Base-by-base conservation (phyloP, 768 basidiomycete species). In the Termitomyces sp. region DNA sequence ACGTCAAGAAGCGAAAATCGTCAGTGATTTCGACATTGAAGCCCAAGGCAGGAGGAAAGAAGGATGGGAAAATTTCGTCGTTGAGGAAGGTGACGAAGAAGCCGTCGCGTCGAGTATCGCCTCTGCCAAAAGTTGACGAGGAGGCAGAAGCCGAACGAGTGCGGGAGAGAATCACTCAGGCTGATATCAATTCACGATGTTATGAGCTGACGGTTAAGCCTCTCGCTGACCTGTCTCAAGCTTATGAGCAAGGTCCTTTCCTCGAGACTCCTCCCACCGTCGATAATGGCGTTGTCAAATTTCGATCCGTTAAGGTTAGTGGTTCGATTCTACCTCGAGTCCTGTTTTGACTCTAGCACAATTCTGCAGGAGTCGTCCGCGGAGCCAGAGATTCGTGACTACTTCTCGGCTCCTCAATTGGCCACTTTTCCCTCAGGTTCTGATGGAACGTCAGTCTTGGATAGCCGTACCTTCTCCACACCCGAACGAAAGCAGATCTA, bases 181-280 rank as follows among this genome's bases (percentile, higher is more conserved):
- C 75, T 3, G 70, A 75, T 41, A 83, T 86, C 52, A 83, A 89
- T 63, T 82, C 89, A n/a, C 80, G 80, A 49, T 90, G 89, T 71
- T 89, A 90, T 65, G 89, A 89, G 63, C 67, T 91, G 61, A 91
- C 89, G 5, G 89, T 91, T 61, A 74, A 80, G 64, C 89, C 89
- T 43, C 70, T 91, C 61, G 89, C 89, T 37, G 89, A 91, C 68
- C 83, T 91, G 47, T 86, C 77, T 41, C 75, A 79, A 59, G 89
- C 89, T 0, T 89, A 87, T 65, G 84, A 85, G 47, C 70, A 73
- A 28, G 62, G 64, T 57, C 60, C 71, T 19, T 68, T 67, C 27
- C 63, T 72, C 30, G 69, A 70, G 21, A 70, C 72, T 50, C 59
- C 72, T 50, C 59, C 67, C 60, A 39, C 63, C 41, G 56, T 72